These are phyloP conservation scores for Nicotiana tabacum DNA, from an alignment of 257 asterid species.

Conservation along the genomic window DNA sequence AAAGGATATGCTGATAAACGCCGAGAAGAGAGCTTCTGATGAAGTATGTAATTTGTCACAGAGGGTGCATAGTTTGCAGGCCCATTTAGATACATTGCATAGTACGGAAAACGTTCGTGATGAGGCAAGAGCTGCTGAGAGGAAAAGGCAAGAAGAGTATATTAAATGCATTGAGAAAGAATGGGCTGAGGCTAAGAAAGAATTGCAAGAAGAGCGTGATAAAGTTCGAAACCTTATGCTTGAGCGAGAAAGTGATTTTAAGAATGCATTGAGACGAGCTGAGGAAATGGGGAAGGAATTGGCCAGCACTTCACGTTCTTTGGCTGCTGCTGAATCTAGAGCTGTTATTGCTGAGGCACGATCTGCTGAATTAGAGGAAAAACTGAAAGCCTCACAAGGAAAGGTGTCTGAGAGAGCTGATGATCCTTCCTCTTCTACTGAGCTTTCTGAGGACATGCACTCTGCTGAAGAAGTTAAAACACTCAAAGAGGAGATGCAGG, in stretches of 20 bases:
- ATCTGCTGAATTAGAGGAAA: slow-evolving; percentile 62
- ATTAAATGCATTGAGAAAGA: slow-evolving; percentile 75
- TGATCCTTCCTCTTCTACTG: slow-evolving; percentile 42
- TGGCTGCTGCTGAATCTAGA: slow-evolving; percentile 75
- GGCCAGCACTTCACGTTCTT: slow-evolving; percentile 52
- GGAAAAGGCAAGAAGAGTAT: slow-evolving; percentile 66
- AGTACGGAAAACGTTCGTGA: slow-evolving; percentile 83
- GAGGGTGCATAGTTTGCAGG: slow-evolving; percentile 91
- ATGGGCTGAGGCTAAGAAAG: slow-evolving; percentile 89
- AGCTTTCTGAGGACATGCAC: slow-evolving; percentile 42
- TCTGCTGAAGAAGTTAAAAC: slow-evolving; percentile 46
- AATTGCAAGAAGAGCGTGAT: slow-evolving; percentile 80
- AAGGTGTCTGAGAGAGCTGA: slow-evolving; percentile 51
- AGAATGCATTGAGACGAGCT: slow-evolving; percentile 50
- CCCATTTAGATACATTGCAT: slow-evolving; percentile 75
- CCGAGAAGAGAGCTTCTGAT: slow-evolving; percentile 93
- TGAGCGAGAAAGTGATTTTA: slow-evolving; percentile 59
- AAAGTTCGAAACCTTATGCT: slow-evolving; percentile 53
- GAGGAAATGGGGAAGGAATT: slow-evolving; percentile 64
- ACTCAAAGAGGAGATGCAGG: slow-evolving; percentile 58
- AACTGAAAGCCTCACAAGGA: slow-evolving; percentile 38
- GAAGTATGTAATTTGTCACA: slow-evolving; percentile 78
- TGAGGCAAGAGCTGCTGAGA: slow-evolving; percentile 82
- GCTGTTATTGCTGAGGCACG: slow-evolving; percentile 91
- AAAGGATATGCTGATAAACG: slow-evolving; percentile 56